These are phyloP conservation scores for Pogostemon cablin DNA, from an alignment of 257 asterid species.

Conservation along the genomic window DNA sequence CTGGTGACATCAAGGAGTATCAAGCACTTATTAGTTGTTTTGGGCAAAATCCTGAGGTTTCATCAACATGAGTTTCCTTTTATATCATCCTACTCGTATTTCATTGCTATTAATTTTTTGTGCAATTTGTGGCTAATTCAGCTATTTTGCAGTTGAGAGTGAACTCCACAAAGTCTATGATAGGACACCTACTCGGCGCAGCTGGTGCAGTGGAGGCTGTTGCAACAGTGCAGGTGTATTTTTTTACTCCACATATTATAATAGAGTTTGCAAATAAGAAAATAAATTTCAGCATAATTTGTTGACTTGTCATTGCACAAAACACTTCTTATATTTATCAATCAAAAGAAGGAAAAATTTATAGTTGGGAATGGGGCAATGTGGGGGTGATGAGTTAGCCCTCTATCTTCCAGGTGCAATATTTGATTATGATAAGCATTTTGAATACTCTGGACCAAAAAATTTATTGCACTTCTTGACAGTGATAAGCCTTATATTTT, in stretches of 20 bases:
- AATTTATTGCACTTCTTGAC: not conserved
- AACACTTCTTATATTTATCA: not conserved
- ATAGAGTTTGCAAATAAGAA: slow-evolving; percentile 5
- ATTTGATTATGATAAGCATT: not conserved
- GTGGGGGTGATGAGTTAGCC: not conserved
- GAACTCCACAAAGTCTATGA: slow-evolving; percentile 98
- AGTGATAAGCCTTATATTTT: not conserved
- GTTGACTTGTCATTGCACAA: slow-evolving; percentile 16
- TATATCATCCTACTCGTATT: not conserved
- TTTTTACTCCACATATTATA: not conserved
- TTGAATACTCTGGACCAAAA: not conserved
- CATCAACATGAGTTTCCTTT: slow-evolving; percentile 24
- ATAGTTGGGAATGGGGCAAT: not conserved
- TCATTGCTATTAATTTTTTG: slow-evolving; percentile 13
- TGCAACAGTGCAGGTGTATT: slow-evolving; percentile 85
- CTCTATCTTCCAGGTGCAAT: slow-evolving; percentile 9
- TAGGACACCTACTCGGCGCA: slow-evolving; percentile 96
- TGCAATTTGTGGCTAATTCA: slow-evolving; percentile 24
- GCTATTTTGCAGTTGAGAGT: slow-evolving; percentile 66
- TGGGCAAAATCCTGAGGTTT: slow-evolving; percentile 91
- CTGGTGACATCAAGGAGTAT: slow-evolving; percentile 92
- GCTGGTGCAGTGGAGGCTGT: slow-evolving; percentile 99
- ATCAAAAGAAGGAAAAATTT: not conserved
- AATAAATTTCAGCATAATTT: slow-evolving; percentile 16
- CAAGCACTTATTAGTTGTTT: slow-evolving; percentile 84